Percentiles rank a stretch among this genome's conserved stretches.
These are phyloP conservation scores for Microbotryum silenes-acaulis DNA, from an alignment of 1,284 basidiomycete genomes.

Conservation along the genomic window DNA sequence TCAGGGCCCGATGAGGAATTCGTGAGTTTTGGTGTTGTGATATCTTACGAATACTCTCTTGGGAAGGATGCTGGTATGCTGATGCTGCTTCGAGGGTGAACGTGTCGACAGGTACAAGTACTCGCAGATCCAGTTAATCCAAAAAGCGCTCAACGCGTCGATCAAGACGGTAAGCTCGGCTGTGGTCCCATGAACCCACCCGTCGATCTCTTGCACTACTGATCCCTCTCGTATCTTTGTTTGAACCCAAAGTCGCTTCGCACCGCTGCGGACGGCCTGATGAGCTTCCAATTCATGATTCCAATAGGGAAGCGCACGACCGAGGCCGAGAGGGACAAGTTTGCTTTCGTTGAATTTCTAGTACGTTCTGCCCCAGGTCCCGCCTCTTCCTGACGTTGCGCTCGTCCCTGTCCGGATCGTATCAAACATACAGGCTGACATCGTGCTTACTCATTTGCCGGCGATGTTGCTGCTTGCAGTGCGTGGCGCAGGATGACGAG, in stretches of 20 bases:
- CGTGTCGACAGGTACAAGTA: slow-evolving; percentile 60
- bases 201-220: not conserved
- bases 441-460: not conserved
- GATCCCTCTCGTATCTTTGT: not conserved
- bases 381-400: not conserved
- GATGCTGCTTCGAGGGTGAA: not conserved
- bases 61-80: too few relatives aligned
- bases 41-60: not conserved
- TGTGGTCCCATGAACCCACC: not conserved
- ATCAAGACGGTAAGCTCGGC: slow-evolving; percentile 54
- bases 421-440: not conserved
- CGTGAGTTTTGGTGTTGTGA: slow-evolving; percentile 46
- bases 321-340: slow-evolving; percentile 4
- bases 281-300: slow-evolving; percentile 81
- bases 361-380: slow-evolving; percentile 8
- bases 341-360: slow-evolving; percentile 35
- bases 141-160: slow-evolving; percentile 66
- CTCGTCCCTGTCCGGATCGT: not conserved
- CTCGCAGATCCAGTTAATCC: slow-evolving; percentile 58
- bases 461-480: not conserved
- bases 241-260: slow-evolving; percentile 51
- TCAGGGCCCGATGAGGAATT: slow-evolving; percentile 57
- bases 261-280: slow-evolving; percentile 67
- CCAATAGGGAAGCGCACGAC: slow-evolving; percentile 42
- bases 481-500: slow-evolving; percentile 26